Evolutionary conservation across 805 yeast genomes (phyloP).

Genomic region (Pachysolen tannophilus): DNA sequence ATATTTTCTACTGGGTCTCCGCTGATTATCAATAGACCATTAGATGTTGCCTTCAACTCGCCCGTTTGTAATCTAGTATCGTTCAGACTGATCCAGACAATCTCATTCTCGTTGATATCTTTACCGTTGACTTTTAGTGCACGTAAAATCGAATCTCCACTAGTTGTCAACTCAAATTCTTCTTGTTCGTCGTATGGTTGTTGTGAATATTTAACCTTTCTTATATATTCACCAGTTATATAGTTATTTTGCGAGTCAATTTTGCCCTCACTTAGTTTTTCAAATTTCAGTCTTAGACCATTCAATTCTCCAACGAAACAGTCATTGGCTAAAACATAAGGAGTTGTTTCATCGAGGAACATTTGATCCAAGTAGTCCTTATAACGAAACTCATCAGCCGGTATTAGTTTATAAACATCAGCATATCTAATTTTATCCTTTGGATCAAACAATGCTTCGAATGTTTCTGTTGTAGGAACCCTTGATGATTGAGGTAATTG

Average conservation of each 20-base stretch:
- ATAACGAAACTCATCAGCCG: constrained; percentile 3
- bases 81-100: constrained; percentile 17
- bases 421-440: constrained; percentile 7
- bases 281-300: constrained; percentile 39
- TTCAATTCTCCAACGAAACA: constrained; percentile 31
- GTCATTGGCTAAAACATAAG: constrained; percentile 18
- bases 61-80: constrained; percentile 5
- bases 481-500: constrained; percentile 1
- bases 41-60: constrained; percentile 7
- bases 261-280: constrained; percentile 29
- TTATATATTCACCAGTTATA: not conserved
- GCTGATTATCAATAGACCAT: constrained; percentile 14
- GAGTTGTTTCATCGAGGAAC: constrained; percentile 7
- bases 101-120: constrained; percentile 10
- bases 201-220: not conserved
- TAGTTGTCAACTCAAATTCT: not conserved
- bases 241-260: constrained; percentile 25
- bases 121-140: constrained; percentile 19
- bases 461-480: constrained; percentile 17
- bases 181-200: not conserved
- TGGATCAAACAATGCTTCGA: constrained; percentile 20
- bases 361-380: constrained; percentile 11
- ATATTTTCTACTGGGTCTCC: constrained; percentile 16
- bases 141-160: constrained; percentile 11
- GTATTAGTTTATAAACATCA: constrained; percentile 4